Evolutionary conservation across 345 rosid genomes (phyloP), one percentile per base, ranked within the genome.

Genomic region (Geranium rotundifolium): DNA sequence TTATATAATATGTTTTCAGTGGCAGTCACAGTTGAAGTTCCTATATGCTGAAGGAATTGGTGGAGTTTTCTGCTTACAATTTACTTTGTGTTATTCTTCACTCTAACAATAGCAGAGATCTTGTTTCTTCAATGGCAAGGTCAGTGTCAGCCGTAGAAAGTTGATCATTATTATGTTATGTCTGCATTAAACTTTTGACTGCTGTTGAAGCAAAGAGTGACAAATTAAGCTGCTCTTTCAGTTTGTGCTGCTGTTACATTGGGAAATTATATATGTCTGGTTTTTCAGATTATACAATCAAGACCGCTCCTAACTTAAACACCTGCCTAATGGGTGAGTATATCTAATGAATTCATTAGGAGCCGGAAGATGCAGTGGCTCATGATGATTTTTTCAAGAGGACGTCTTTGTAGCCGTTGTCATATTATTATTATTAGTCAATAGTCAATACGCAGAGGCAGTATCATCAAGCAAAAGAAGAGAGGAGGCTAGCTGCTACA

Each of bases 21-120:
- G 97, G 76, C 95, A 86, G 64, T 88, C 97, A 16, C 99, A 95
- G 83, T 70, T 95, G 73, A 88, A 88, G 76, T 84, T 80, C 69
- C 87, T 95, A 63, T 95, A 95, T 75, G 82, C 84, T 18, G 97
- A 88, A 76, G 99, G 97, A 65, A 88, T 88, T 64, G 87, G 85
- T 69, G 99, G 97, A 95, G 80, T 95, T 95, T 77, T 81, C 95
- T 73, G 99, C 99, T 31, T 95, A 95, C 77, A 75, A 80, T 76
- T 73, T 90, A 29, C 97, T 95, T 39, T 84, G 90, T 79, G 88
- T 84, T 62, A 86, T 88, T 52, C 72, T 95, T 84, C 97, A 90
- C 80, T 88, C 96, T 4, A 86, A 80, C 76, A 90, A 86, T 76
- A 76, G 81, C 67, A 77, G 93, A 72, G 99, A 90, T 66, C 85